Base-by-base conservation (phyloP, 2,329 filamentous ascomycete genomes). In the Talaromyces sp. region DNA sequence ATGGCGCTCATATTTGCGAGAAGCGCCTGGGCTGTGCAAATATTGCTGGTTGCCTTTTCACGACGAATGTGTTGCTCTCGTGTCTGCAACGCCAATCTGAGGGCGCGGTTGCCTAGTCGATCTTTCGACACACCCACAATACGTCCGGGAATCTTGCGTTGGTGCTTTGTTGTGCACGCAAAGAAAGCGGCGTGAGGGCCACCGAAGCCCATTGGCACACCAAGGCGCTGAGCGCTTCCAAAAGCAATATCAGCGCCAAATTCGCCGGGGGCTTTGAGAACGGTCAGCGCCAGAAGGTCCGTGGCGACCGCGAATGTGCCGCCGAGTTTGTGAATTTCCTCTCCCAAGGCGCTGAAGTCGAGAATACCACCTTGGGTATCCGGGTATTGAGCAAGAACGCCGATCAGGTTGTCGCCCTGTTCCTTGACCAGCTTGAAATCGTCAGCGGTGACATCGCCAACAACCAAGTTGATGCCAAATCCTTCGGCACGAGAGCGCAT, bases 101-200 rank as follows among this genome's bases (percentile, higher is more conserved):
- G 87, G 5, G 92, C 93, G 12, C 84, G 87, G 64, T 90, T 85
- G 8, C 93, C 93, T 5, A 92, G 81, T 58, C 93, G 85, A 72
- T 97, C 93, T 76, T 95, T 96, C 56, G 93, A 96, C 3, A 97
- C 83, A 66, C 93, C 93, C 63, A 97, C 89, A 31, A 97, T 79
- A 66, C 93, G 89, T 50, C 92, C 93, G 4, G 93, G 93, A 64
- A 97, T 93, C 79, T 95, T 96, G 62, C 93, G 85, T 85, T 97
- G 97, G 79, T 93, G 87, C 76, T 93, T 91, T 55, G 97, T 92
- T 58, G 86, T 86, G 58, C 92, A 92, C 21, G 93, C 90, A 73
- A 97, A 97, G 83, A 97, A 97, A 19, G 92, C 93, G 27, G 93
- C 93, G 70, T 97, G 93, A n/a, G 93, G 93, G 21, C 93, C 93